A percentile compares a stretch with the other conserved stretches of the same genome.
Evolutionary conservation across 2,329 filamentous ascomycete species (phyloP).

Genomic region (Penicillium hordei): DNA sequence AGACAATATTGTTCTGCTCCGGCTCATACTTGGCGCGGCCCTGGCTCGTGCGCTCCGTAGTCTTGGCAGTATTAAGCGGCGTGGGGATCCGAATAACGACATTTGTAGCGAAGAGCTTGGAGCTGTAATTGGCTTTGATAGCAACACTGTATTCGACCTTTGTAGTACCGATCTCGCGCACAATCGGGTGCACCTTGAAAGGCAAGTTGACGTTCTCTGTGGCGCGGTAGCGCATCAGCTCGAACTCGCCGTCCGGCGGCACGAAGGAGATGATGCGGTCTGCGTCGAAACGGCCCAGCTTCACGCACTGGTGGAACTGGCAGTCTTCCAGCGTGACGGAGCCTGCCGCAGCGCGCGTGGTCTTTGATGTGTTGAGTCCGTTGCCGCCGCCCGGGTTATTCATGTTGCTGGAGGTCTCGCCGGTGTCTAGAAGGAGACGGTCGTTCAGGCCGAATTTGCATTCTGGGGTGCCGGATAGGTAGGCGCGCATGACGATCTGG

Average conservation of each 20-base stretch:
- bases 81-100: constrained; percentile 93
- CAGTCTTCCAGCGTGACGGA: constrained; percentile 96
- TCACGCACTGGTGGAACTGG: constrained; percentile 98
- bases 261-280: constrained; percentile 97
- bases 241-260: constrained; percentile 95
- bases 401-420: constrained; percentile 55
- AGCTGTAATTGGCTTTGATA: constrained; percentile 93
- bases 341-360: constrained; percentile 91
- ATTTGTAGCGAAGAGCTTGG: constrained; percentile 95
- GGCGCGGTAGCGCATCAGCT: constrained; percentile 96
- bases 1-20: constrained; percentile 95
- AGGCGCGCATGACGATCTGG: constrained; percentile 98
- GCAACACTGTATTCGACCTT: constrained; percentile 99
- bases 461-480: constrained; percentile 92
- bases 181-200: constrained; percentile 98
- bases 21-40: constrained; percentile 99
- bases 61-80: constrained; percentile 91
- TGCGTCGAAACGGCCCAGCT: constrained; percentile 92
- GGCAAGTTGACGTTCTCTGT: constrained; percentile 98
- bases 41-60: constrained; percentile 88
- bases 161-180: constrained; percentile 93
- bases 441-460: constrained; percentile 99
- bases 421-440: constrained; percentile 81
- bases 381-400: constrained; percentile 55
- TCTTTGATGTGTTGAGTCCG: constrained; percentile 68